A percentile compares a stretch with the other conserved stretches of the same genome.
phyloP scores from a whole-genome alignment of 2,329 filamentous ascomycete species.

The Fusarium zealandicum region DNA sequence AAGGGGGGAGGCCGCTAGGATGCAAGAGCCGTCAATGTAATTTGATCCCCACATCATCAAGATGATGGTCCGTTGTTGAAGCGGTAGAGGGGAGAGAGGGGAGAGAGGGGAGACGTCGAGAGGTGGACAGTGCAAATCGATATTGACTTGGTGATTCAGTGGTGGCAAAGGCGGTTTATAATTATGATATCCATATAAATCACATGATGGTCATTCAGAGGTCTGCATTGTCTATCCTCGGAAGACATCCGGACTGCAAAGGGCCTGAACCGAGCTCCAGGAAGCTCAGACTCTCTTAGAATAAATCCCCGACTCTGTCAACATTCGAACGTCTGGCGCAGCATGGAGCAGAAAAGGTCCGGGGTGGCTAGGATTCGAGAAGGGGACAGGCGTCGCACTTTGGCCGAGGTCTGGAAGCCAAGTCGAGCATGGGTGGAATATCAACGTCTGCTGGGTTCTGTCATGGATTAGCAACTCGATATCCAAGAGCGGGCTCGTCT shows the following conservation, averaged over 20 bases:
- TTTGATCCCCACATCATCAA: slow-evolving; percentile 40
- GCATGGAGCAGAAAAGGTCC: slow-evolving; percentile 30
- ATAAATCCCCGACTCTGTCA: background rate
- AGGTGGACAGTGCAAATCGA: slow-evolving; percentile 19
- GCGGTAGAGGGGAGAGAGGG: slow-evolving; percentile 17
- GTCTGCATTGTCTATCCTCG: background rate
- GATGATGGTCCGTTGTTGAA: slow-evolving; percentile 32
- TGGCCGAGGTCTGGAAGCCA: too few species aligned
- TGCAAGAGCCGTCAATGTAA: slow-evolving; percentile 28
- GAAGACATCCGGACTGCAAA: slow-evolving; percentile 19
- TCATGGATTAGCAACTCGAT: background rate
- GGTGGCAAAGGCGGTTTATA: background rate
- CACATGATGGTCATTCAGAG: background rate
- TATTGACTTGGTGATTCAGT: slow-evolving; percentile 1
- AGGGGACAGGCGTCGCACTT: background rate
- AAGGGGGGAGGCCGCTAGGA: slow-evolving; percentile 37
- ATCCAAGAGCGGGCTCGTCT: too few species aligned
- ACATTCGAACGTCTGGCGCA: slow-evolving; percentile 2
- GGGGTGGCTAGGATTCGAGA: slow-evolving; percentile 4
- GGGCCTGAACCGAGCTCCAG: slow-evolving; percentile 22
- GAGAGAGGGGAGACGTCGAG: slow-evolving; percentile 4
- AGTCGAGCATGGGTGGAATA: too few species aligned
- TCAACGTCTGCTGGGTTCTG: background rate
- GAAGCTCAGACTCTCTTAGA: slow-evolving; percentile 1
- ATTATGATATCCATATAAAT: background rate